Evolutionary conservation across 1,284 basidiomycete genomes (phyloP), one percentile per base, ranked within the genome.

Genomic region (Microstroma glucosiphilum): DNA sequence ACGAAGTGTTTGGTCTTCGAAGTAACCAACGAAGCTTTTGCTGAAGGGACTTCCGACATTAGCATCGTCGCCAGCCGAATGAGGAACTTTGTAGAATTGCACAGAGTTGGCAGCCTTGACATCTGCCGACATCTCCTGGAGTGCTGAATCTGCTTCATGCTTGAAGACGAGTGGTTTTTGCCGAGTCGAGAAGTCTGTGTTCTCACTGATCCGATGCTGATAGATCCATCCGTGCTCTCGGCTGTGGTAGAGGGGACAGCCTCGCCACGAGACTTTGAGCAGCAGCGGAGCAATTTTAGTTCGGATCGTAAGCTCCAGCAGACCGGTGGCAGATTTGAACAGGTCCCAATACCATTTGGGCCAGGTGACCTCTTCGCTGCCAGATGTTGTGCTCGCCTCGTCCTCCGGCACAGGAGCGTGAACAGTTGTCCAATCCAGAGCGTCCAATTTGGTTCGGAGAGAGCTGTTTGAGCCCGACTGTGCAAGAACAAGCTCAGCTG

Each of bases 321-420:
- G 67, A 7, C 72, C 73, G 0, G 73, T 63, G 3, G 73, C 70
- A 0, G 82, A 79, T 11, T 79, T 76, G 57, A 82, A 81, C 57
- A 92, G 85, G 46, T 97, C 92, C 91, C 90, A 94, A 78, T 92
- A 99, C 94, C 96, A 99, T 76, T 92, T 90, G 0, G 93, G 94
- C 85, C 85, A 86, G 61, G 76, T 78, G 6, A 58, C n/a, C 51
- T 60, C 61, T 11, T 70, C 71, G 25, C 53, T 46, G 9, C 61
- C 43, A 8, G 57, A 53, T 8, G 59, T 64, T 30, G 59, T 12
- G 26, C 41, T 40, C 6, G 59, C 40, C 46, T 51, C 48, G 46
- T 56, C 56, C 17, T 43, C 30, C 41, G 59, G 58, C 56, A 65
- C 58, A 9, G 40, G 49, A 23, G 56, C 41, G 7, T 68, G 59